These are phyloP conservation scores for Calocybe gangraenosa DNA, from an alignment of 768 basidiomycete genomes.

Conservation along the genomic window DNA sequence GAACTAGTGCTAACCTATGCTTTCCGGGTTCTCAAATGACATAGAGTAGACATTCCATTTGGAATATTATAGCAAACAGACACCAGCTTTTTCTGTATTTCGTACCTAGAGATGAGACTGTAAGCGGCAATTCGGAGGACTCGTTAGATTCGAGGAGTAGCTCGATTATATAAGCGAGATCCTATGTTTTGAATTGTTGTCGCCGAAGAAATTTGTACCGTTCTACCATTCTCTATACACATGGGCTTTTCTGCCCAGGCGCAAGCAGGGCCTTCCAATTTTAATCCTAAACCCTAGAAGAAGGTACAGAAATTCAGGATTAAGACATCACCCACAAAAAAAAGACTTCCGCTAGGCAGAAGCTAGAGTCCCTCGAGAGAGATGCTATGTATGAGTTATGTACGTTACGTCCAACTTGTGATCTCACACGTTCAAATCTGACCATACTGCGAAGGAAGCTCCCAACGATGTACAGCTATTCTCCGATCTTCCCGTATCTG, in stretches of 20 bases:
- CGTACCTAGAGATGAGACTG: no score
- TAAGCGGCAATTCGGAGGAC: no score
- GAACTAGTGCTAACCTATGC: no score
- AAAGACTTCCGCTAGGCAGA: slow-evolving; percentile 44
- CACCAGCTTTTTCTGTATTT: no score
- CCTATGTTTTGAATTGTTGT: no score
- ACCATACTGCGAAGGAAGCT: slow-evolving; percentile 37
- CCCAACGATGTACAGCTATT: slow-evolving; percentile 54
- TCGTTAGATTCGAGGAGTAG: no score
- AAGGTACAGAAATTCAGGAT: slow-evolving; percentile 6
- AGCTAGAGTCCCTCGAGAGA: slow-evolving; percentile 45
- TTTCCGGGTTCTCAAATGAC: no score
- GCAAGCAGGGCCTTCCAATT: slow-evolving; percentile 15
- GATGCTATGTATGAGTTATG: slow-evolving; percentile 48
- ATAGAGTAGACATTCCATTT: no score
- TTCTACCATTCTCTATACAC: no score
- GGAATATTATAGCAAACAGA: no score
- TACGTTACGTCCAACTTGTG: slow-evolving; percentile 21
- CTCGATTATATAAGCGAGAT: no score
- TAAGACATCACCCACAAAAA: slow-evolving; percentile 33
- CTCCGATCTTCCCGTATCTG: slow-evolving; percentile 67
- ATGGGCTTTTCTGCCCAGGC: slow-evolving; percentile 5
- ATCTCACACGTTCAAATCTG: slow-evolving; percentile 1
- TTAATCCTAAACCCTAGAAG: slow-evolving; percentile 3
- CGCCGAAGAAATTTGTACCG: no score